Conservation (phyloP, 116 monocot genomes). For the Zostera marina region DNA sequence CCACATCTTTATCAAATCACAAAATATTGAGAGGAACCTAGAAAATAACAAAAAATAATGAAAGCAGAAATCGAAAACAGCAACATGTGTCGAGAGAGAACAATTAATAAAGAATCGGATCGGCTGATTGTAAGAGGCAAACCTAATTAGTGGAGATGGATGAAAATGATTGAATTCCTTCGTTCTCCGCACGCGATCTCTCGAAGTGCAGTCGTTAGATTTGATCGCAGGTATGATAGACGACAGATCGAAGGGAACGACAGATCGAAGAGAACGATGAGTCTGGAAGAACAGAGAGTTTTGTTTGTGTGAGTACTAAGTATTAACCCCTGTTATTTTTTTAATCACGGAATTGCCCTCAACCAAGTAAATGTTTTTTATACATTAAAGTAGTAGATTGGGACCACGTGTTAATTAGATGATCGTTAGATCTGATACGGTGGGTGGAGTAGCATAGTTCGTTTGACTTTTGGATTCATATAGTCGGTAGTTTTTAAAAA, state of each 20-base stretch:
- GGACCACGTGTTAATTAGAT: too few species aligned
- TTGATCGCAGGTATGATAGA: neutral
- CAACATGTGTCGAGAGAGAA: neutral
- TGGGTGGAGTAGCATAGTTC: too few species aligned
- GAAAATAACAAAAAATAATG: too few species aligned
- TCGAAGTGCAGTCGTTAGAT: neutral
- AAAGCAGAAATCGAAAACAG: too few species aligned
- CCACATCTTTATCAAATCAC: too few species aligned
- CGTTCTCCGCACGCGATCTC: neutral
- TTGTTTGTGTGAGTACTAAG: neutral
- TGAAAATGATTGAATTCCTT: neutral
- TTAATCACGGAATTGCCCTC: constrained; percentile 1
- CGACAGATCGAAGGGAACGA: neutral
- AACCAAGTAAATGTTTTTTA: too few species aligned
- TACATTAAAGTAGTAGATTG: too few species aligned
- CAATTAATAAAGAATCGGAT: neutral
- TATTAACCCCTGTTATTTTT: neutral
- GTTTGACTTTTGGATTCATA: too few species aligned
- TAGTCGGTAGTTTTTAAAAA: too few species aligned
- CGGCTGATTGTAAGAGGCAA: neutral
- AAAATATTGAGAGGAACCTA: too few species aligned
- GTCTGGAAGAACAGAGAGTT: neutral
- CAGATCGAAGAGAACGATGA: neutral
- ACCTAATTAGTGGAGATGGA: neutral
- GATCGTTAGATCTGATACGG: too few species aligned